Base-by-base conservation (phyloP, 1,139 yeast species). In the Sugiyamaella neomexicana region DNA sequence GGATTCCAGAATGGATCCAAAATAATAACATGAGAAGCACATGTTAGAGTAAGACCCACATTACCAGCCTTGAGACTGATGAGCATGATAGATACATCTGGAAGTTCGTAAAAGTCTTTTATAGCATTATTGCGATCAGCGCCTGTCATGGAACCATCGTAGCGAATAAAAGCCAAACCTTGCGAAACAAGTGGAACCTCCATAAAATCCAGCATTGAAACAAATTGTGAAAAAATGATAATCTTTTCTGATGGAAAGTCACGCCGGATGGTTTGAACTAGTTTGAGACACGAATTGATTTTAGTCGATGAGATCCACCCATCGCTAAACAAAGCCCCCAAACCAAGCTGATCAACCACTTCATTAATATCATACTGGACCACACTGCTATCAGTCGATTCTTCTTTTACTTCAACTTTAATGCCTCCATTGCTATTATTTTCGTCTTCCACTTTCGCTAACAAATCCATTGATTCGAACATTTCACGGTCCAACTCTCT, bases 1-100 rank as follows among this genome's bases (percentile, higher is more conserved):
- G 97, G 98, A 66, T 91, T 91, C 98, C 98, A 91, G 68, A 89
- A 91, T 13, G 97, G 97, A 68, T 91, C 98, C 76, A 89, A 80
- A 10, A 91, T 80, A 50, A 91, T 81, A 9, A 91, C 95, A 68
- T 89, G 97, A 41, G 89, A 86, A 0, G 98, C 98, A 72, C 95
- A 88, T 0, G 97, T 91, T 60, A 91, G 76, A 0, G 97, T 91
- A 59, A 91, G 76, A 5, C 98, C 98, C 12, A 90, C 93, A 68
- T 89, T 90, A 63, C 98, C 98, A 1, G 97, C 96, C 66, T 85
- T 85, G 65, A 91, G 78, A 0, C 96, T 88, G 25, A 89, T 77
- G 50, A 91, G 74, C 66, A 91, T 70, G 9, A 91, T 79, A 48
- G 76, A 75, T 32, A 75, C 71, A 1, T 72, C 69, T 1, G 78